Base-by-base conservation (phyloP, 257 asterid genomes). In the Solanum etuberosum region DNA sequence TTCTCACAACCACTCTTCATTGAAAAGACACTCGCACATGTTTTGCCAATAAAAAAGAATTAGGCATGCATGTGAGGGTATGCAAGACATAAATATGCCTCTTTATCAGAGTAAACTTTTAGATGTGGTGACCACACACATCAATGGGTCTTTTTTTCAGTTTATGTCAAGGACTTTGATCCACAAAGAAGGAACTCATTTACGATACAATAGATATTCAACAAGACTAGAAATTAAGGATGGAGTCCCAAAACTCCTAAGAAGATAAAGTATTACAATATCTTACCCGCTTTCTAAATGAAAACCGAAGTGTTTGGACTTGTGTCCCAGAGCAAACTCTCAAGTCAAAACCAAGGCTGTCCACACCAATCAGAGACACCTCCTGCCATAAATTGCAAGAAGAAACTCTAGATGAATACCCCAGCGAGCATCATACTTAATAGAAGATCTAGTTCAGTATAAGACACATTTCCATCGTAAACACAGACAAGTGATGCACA, bases 291-390 rank as follows among this genome's bases (percentile, higher is more conserved):
- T 96, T 95, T 90, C 93, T 94, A 71, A 97, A 97, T 70, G 97
- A 90, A 89, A 97, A 96, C 59, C 99, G 97, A 88, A 97, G 87
- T 35, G 99, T 96, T 91, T 97, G 98, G 87, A 97, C 95, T 91
- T 96, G 99, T 27, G 93, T 93, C 86, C 98, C 99, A 5, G 99
- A 92, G 92, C 98, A 95, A 90, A 96, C 92, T 92, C 99, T 91
- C 93, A 97, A 91, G 91, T 97, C 99, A 90, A 95, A 91, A 86
- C 99, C 99, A 87, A 95, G 94, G 92, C 97, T 95, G 92, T 97
- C 99, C n/a, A 96, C 92, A 86, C 98, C 98, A 46, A 93, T 93
- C 54, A 97, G 94, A 88, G 94, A 94, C 71, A 95, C 93, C 89
- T 97, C 99, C 99, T 97, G 93, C 40, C 90, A 88, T 83, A 25